Conservation (phyloP, 768 basidiomycete genomes). For the Trametes cubensis region DNA sequence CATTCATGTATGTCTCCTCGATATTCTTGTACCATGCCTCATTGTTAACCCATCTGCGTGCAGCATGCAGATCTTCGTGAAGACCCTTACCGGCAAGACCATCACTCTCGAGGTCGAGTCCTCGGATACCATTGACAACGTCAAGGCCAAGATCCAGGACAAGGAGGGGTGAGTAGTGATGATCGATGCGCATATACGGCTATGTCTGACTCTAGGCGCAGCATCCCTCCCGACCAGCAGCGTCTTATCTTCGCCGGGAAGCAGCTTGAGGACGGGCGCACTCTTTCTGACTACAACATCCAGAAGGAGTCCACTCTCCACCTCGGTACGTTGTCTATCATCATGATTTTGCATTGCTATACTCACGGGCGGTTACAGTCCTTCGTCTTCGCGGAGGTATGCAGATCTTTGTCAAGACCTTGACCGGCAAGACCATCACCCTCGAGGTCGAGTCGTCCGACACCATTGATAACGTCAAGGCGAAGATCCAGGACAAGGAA, state of each 20-base stretch:
- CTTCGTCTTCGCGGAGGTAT: slow-evolving; percentile 37
- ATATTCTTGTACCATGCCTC: neutral
- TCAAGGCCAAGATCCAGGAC: slow-evolving; percentile 83
- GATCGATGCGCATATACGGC: neutral
- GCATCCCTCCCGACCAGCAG: slow-evolving; percentile 85
- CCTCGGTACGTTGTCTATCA: slow-evolving; percentile 41
- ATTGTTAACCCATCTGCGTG: slow-evolving; percentile 40
- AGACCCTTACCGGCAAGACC: slow-evolving; percentile 88
- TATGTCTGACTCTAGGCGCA: neutral
- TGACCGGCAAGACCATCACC: slow-evolving; percentile 41
- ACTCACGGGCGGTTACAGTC: slow-evolving; percentile 27
- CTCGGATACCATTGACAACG: slow-evolving; percentile 75
- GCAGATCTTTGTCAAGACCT: slow-evolving; percentile 42
- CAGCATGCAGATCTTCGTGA: slow-evolving; percentile 86
- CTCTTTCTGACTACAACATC: slow-evolving; percentile 87
- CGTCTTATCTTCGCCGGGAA: slow-evolving; percentile 96
- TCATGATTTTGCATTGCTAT: no score
- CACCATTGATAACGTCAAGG: slow-evolving; percentile 40
- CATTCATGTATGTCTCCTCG: slow-evolving; percentile 1
- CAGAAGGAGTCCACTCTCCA: slow-evolving; percentile 96
- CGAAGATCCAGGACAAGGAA: slow-evolving; percentile 42
- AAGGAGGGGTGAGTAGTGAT: slow-evolving; percentile 59
- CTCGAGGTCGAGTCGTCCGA: slow-evolving; percentile 41
- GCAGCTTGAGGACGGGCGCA: slow-evolving; percentile 93
- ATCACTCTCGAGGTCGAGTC: slow-evolving; percentile 85